Evolutionary conservation across 176 grass and related monocot species (phyloP), one percentile per base, ranked within the genome.

Genomic region (Luzula sylvatica): DNA sequence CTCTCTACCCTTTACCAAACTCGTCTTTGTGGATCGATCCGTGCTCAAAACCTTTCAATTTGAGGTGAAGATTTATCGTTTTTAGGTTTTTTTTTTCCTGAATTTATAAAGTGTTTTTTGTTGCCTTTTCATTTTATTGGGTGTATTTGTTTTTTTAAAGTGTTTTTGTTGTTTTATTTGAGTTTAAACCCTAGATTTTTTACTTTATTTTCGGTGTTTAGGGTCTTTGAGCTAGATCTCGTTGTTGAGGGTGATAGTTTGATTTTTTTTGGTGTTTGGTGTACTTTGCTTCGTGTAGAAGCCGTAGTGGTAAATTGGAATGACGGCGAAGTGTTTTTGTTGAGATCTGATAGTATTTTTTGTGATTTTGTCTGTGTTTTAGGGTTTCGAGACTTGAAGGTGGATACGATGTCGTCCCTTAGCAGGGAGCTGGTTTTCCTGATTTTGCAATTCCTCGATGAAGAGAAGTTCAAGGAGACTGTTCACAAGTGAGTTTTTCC

Each of bases 391-490:
- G 4, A 25, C 29, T 58, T 21, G 15, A 28, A 26, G 23, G 32
- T 20, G 15, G 14, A 14, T 28, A 71, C 2, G 72, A 95, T 95
- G 79, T 84, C 72, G 58, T 75, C 83, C 35, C 52, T 78, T 0
- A 95, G 83, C 47, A 61, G 76, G 52, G 88, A 95, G 65, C 65
- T 88, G 29, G 73, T 95, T 15, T 88, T 84, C 61, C 71, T 84
- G 56, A 81, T 95, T 53, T 70, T 95, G 73, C 88, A 95, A 67
- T 95, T 87, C 69, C 83, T 87, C 29, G 83, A 95, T 54, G 88
- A 95, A 70, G 83, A 94, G 16, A 88, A 95, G 55, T 95, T 95
- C 22, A 95, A 83, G 49, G 83, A 84, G 68, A 80, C 87, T 0
- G 70, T 87, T 3, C 87, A 94, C 75, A 83, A 81, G 88, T 95